Evolutionary conservation across 345 rosid genomes (phyloP).

Genomic region (Corymbia maculata): DNA sequence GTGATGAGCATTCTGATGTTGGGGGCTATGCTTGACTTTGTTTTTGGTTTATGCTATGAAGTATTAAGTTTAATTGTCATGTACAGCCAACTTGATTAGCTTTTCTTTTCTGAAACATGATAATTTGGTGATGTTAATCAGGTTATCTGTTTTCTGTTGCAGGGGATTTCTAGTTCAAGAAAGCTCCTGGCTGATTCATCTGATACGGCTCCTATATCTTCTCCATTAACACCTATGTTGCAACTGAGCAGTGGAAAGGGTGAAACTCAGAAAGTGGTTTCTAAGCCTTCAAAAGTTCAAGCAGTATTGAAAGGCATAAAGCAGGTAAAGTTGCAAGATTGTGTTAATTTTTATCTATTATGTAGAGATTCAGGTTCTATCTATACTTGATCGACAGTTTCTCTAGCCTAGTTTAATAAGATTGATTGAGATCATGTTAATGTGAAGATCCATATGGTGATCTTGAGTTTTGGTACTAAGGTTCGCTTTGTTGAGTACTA

Average conservation of each 20-base stretch:
- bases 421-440: background rate
- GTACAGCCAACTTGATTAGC: background rate
- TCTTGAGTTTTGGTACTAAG: background rate
- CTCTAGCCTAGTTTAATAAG: background rate
- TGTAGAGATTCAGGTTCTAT: background rate
- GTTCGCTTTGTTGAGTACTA: background rate
- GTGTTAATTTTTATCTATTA: background rate
- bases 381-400: background rate
- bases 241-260: slow-evolving; percentile 39
- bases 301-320: slow-evolving; percentile 83
- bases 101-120: background rate
- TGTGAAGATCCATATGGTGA: background rate
- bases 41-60: background rate
- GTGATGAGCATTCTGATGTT: background rate
- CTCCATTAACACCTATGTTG: slow-evolving; percentile 66
- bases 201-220: slow-evolving; percentile 58
- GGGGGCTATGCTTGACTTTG: background rate
- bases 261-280: slow-evolving; percentile 49
- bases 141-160: slow-evolving; percentile 1
- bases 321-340: slow-evolving; percentile 29
- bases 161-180: slow-evolving; percentile 78
- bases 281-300: slow-evolving; percentile 67
- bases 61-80: background rate
- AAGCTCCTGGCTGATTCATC: slow-evolving; percentile 35
- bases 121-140: background rate